Base-by-base conservation (phyloP, 306 rosid species). In the Trichosanthes truncata region DNA sequence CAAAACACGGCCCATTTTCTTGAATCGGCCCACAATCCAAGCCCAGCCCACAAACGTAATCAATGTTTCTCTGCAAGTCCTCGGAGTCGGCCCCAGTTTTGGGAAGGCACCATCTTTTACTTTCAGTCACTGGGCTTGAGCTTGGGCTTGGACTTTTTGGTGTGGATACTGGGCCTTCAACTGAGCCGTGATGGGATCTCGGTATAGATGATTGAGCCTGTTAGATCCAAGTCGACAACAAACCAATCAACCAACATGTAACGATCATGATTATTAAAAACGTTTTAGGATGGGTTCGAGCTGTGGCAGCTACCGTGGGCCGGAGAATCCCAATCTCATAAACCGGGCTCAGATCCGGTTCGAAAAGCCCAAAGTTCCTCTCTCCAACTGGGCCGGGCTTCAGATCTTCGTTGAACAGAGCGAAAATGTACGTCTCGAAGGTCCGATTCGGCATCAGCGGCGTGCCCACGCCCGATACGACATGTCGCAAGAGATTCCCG, bases 391-490 rank as follows among this genome's bases (percentile, higher is more conserved):
- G 98, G 29, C 97, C 91, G 3, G 91, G 89, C 81, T 91, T 91
- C 25, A 89, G 87, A 84, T 91, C 82, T 80, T 93, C 97, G 9
- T 89, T 82, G 66, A 93, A 93, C 5, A 93, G 79, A 8, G 91
- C 87, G 61, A 93, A 93, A 52, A 93, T 84, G 71, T 83, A 91
- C 4, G 93, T 82, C 63, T 93, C 97, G 63, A 91, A 93, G 8
- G 94, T 93, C 71, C 87, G 66, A 31, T 93, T 91, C 0, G 98
- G 93, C 97, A 89, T 93, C 61, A 90, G 83, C 3, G 98, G 89
- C 0, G 98, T 93, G 11, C 90, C 93, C 1, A 7, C 29, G 2
- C 90, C 87, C 2, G 93, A 93, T 0, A 62, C 84, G 69, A 93
- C 84, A 11, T 93, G 96, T 1, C 84, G 82, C 4, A 93, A 72